Base-by-base conservation (phyloP, 2,329 filamentous ascomycete species). In the Microsporum ferrugineum region DNA sequence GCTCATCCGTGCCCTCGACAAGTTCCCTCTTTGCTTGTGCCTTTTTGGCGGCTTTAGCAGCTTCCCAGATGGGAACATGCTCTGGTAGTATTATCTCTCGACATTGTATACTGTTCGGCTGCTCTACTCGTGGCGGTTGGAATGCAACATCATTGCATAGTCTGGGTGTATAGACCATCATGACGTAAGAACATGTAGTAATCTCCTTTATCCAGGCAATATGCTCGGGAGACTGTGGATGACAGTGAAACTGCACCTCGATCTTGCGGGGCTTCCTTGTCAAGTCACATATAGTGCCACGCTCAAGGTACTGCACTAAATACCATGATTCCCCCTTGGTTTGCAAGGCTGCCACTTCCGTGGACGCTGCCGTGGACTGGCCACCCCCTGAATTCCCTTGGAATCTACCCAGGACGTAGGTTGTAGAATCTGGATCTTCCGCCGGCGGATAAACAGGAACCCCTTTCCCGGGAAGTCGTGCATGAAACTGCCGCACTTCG, bases 171-270 rank as follows among this genome's bases (percentile, higher is more conserved):
- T 95, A 88, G 64, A 96, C 84, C 36, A 95, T 84, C 91, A 96
- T 96, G 60, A 96, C 80, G 71, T 96, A 96, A 10, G 89, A 85
- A 75, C 91, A 96, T 8, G 90, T 96, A 2, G 87, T 88, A 1
- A 92, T 84, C 72, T 96, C 91, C 73, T 96, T 96, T 75, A 96
- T 95, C 84, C 89, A 91, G 49, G 87, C 87, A 68, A 96, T 96
- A 56, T 87, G 84, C 71, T 95, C 79, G 2, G 83, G 83, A 36
- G 85, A 79, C 57, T 88, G 86, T 0, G 89, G 89, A 68, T 89
- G 87, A 76, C 91, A 96, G 68, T 87, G 85, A 66, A 85, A 87
- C 73, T 87, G 73, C 7, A 96, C 84, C 73, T 96, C 91, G 65
- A 96, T 87, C 66, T 86, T 90, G 58, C 91, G 84, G 64, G 88